Conservation (phyloP, 2,329 filamentous ascomycete species). For the Thelonectria rubi region DNA sequence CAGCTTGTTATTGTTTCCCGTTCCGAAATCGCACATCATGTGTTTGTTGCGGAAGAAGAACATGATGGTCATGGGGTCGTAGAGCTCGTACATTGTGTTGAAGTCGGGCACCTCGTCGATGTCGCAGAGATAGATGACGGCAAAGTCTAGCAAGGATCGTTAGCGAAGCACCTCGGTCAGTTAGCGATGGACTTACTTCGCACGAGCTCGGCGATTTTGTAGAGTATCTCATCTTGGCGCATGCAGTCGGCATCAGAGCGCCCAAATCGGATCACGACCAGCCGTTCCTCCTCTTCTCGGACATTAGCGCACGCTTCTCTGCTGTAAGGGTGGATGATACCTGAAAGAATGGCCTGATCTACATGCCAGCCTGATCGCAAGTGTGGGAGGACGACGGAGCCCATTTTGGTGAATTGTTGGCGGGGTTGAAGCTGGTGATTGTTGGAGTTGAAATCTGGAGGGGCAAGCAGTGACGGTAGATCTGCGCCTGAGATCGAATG, state of each 20-base stretch:
- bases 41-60: constrained; percentile 98
- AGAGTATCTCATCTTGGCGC: constrained; percentile 89
- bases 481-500: background rate
- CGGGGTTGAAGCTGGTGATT: background rate
- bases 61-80: constrained; percentile 95
- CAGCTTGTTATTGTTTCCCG: constrained; percentile 98
- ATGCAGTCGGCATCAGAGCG: constrained; percentile 79
- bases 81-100: constrained; percentile 94
- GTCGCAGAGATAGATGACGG: constrained; percentile 92
- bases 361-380: constrained; percentile 96
- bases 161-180: background rate
- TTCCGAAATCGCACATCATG: constrained; percentile 98
- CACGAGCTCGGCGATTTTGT: constrained; percentile 90
- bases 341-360: constrained; percentile 85
- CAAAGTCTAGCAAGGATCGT: constrained; percentile 64
- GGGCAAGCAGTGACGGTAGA: background rate
- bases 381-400: constrained; percentile 92
- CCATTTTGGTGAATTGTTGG: constrained; percentile 53
- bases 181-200: constrained; percentile 61
- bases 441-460: background rate
- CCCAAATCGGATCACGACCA: constrained; percentile 94
- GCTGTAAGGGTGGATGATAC: background rate
- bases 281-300: constrained; percentile 79
- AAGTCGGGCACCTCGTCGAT: constrained; percentile 91
- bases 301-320: background rate